Conservation (phyloP, 2,329 filamentous ascomycete genomes). For the Aspergillus sp. region DNA sequence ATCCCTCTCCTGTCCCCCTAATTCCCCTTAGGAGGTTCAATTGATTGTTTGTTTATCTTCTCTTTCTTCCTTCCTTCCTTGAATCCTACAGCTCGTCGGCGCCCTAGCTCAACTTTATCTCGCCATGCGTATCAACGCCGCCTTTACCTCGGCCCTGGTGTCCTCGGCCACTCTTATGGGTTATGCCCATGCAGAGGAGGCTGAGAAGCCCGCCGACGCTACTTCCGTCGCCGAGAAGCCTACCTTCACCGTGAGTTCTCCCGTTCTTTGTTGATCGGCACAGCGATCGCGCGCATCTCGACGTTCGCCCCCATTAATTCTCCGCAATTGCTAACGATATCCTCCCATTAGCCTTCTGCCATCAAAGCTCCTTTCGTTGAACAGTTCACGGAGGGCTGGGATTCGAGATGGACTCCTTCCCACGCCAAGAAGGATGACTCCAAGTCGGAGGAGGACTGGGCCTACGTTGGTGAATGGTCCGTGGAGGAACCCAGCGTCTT, state of each 20-base stretch:
- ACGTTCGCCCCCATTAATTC: slow-evolving; percentile 5
- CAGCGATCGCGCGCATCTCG: neutral
- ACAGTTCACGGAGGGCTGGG: slow-evolving; percentile 98
- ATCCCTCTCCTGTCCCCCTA: neutral
- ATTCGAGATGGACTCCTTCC: slow-evolving; percentile 87
- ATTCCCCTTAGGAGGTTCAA: slow-evolving; percentile 20
- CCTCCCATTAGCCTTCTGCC: slow-evolving; percentile 69
- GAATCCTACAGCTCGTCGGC: slow-evolving; percentile 12
- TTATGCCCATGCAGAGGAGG: slow-evolving; percentile 67
- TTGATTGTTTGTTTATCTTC: slow-evolving; percentile 12
- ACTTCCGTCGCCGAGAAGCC: slow-evolving; percentile 67
- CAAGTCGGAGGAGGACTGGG: slow-evolving; percentile 84
- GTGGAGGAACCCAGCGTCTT: slow-evolving; percentile 90
- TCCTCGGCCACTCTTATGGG: slow-evolving; percentile 68
- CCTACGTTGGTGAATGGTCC: slow-evolving; percentile 93
- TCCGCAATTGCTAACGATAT: slow-evolving; percentile 17
- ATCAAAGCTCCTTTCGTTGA: slow-evolving; percentile 95
- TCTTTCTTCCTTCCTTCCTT: slow-evolving; percentile 17
- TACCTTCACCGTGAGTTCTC: slow-evolving; percentile 76
- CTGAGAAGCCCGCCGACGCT: slow-evolving; percentile 57
- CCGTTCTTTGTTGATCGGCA: neutral
- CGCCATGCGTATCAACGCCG: slow-evolving; percentile 82
- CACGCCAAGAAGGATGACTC: slow-evolving; percentile 95
- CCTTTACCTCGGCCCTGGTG: slow-evolving; percentile 68
- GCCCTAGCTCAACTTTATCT: slow-evolving; percentile 11